Conservation (phyloP, 2,329 filamentous ascomycete species). For the Beauveria caledonica region DNA sequence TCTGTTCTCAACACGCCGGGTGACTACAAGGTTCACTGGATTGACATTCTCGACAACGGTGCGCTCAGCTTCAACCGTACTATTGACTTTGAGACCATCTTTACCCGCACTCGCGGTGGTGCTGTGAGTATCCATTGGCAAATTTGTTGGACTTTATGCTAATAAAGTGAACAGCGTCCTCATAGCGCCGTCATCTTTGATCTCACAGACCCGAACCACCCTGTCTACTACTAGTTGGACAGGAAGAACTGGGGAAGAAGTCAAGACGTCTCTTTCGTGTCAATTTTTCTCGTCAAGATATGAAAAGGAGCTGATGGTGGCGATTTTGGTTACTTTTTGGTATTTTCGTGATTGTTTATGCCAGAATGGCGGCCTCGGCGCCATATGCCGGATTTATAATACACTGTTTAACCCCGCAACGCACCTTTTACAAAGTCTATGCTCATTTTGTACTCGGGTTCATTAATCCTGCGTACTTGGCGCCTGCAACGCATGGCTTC, state of each 20-base stretch:
- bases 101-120: constrained; percentile 43
- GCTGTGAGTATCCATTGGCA: constrained; percentile 22
- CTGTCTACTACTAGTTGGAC: constrained; percentile 35
- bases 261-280: neutral
- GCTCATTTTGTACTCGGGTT: neutral
- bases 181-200: constrained; percentile 51
- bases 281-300: neutral
- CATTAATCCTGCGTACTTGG: neutral
- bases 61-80: constrained; percentile 50
- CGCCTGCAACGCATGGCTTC: too few relatives aligned
- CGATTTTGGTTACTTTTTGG: neutral
- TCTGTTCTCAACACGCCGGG: constrained; percentile 52
- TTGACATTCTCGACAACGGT: constrained; percentile 48
- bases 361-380: neutral
- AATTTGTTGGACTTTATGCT: neutral
- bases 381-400: neutral
- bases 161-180: constrained; percentile 29
- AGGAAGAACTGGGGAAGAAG: neutral
- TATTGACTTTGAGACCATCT: constrained; percentile 48
- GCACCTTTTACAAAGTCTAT: neutral
- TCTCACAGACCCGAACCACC: constrained; percentile 44
- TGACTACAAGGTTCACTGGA: constrained; percentile 55
- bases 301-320: neutral
- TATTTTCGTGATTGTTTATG: neutral
- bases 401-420: neutral